Base-by-base conservation (phyloP, 2,329 filamentous ascomycete genomes). In the Sordariomycetes sp. region DNA sequence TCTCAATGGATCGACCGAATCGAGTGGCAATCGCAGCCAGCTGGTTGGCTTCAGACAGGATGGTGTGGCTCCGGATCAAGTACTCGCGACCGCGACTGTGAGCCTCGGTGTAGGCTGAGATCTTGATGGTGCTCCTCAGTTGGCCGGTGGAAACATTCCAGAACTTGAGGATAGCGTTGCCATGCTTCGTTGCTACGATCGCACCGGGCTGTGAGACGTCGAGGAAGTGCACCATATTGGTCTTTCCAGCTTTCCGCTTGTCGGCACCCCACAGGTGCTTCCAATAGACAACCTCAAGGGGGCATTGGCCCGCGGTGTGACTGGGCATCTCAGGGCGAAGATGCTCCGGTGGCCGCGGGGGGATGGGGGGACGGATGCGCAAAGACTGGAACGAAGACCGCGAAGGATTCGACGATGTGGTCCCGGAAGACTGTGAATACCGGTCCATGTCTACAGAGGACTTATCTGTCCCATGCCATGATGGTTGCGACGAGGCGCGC, bases 121-220 rank as follows among this genome's bases (percentile, higher is more conserved):
- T 50, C 26, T 63, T 63, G 47, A 63, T 48, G 24, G 43, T 41
- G 34, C 42, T 50, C 39, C 86, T 73, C 0, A 86, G 77, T 45
- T 88, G 82, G 17, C 88, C 86, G 49, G 86, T 80, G 40, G 86
- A 79, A 11, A 81, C 68, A 8, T 85, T 86, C 82, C 87, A 95
- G 35, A 95, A 85, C 59, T 94, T 94, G 39, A 94, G 82, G 1
- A 85, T 86, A 39, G 83, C 81, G 54, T 95, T 54, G 19, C 53
- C 53, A 24, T 55, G 51, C 35, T 55, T 55, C 44, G 50, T 59
- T 6, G 58, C 57, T 3, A 63, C 42, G 8, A 51, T 51, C 5
- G 50, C 46, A 0, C 52, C 51, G 1, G 46, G 48, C 2, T 49
- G 46, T 1, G 57, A 59, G 5, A 58, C 45, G 39, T 63, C 58